Base-by-base conservation (phyloP, 805 yeast species). In the Candida ulmi region DNA sequence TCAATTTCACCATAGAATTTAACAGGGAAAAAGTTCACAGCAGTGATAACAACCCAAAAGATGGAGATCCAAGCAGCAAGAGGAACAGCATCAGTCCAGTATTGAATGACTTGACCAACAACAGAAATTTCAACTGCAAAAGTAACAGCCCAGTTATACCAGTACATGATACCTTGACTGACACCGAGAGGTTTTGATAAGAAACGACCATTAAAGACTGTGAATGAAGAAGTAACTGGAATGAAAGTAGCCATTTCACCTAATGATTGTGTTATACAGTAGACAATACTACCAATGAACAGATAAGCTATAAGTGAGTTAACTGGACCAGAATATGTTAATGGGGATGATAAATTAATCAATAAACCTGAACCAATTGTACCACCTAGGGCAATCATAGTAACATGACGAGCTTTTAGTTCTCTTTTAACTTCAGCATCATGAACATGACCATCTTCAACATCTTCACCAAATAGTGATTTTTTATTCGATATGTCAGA, bases 231-330 rank as follows among this genome's bases (percentile, higher is more conserved):
- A 4, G 81, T 65, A 33, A 80, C 74, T 7, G 90, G 90, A 16
- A 83, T 78, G 49, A 74, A 80, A 15, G 88, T 82, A 37, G 88
- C 88, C 90, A 83, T 80, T 60, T 83, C 91, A 52, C 88, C 90
- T 39, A 83, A 63, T 2, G 83, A 72, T 56, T 82, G 88, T 18
- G 85, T 77, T 35, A 83, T 83, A 11, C 74, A 69, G 48, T 69
- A 80, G 1, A 80, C 85, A 37, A 83, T 58, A 3, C 81, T 60
- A 30, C 85, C 86, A 70, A 82, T 78, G 60, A 80, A 80, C 13
- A 76, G 38, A 50, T 78, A 83, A 1, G 87, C 72, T 33, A 83
- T 77, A 19, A 83, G 62, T 3, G 85, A 65, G 37, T 78, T 76
- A 4, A 78, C 88, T 1, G 90, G 90, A 23, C 91, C 91, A 13